Evolutionary conservation across 805 yeast genomes (phyloP), one percentile per base, ranked within the genome.

Genomic region (Saccharomycopsis javanensis): DNA sequence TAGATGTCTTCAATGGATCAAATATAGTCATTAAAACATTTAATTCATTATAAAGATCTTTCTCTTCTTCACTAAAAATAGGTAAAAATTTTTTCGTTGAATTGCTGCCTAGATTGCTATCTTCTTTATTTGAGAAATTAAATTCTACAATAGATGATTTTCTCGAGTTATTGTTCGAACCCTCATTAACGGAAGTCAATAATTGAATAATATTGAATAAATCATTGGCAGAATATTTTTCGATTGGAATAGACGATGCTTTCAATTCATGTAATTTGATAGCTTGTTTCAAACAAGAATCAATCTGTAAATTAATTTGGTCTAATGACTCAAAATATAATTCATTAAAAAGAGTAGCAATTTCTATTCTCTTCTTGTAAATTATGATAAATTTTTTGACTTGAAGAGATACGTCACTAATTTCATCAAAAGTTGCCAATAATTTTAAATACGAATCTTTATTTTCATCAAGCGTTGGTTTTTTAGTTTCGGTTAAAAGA

Each of bases 1-100:
- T 56, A 1, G 75, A 71, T 2, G 71, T 71, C 53, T 64, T 62
- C 31, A 73, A 64, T 1, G 76, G 76, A 3, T 62, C 60, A 13
- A 70, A 59, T 33, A 65, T 63, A 23, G 64, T 57, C 37, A 70
- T 71, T 31, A 73, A 62, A 3, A 25, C 42, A 15, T 64, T 42
- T 57, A 67, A 69, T 8, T 68, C 68, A 5, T 62, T 55, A 61
- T 72, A 69, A 15, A 71, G 30, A n/a, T 54, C 59, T 23, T 18
- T 23, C 45, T 61, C 63, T 28, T 55, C n/a, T 20, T 56, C 60
- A 15, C 27, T 48, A 50, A 61, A 57, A n/a, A 59, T 57, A 11
- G 63, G 63, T 3, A 42, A 23, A 23, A 42, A 1, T 20, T 42
- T 42, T 11, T 15, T 42, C n/a, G n/a, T n/a, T n/a, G 23, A 23